phyloP scores from a whole-genome alignment of 1,284 basidiomycete genomes.

The Puccinia triticina region DNA sequence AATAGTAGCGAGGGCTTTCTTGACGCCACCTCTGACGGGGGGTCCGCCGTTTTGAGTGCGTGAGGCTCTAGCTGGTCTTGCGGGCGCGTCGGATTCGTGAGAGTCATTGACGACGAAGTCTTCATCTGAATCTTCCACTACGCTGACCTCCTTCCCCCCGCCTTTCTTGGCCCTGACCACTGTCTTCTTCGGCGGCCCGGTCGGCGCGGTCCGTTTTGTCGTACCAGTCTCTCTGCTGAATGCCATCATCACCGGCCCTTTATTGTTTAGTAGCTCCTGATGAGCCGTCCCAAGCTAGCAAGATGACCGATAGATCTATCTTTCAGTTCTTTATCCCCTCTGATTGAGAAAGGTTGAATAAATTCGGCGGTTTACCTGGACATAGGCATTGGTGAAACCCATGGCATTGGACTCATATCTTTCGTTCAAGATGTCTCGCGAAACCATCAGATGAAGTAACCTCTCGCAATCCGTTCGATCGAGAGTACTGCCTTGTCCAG shows the following conservation, averaged over 20 bases:
- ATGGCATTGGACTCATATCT: conserved; percentile 58
- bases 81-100: neutral
- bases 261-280: conserved; percentile 7
- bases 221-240: neutral
- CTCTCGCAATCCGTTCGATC: conserved; percentile 67
- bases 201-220: neutral
- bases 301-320: neutral
- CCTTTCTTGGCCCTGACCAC: neutral
- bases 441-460: conserved; percentile 67
- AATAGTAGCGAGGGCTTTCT: conserved; percentile 20
- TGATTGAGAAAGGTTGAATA: neutral
- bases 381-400: conserved; percentile 61
- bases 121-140: neutral
- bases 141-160: neutral
- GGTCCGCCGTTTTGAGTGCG: neutral
- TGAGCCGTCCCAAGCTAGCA: neutral
- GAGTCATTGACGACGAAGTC: neutral
- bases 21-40: conserved; percentile 24
- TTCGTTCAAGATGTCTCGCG: conserved; percentile 62
- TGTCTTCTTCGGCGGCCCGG: neutral
- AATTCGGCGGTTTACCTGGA: conserved; percentile 56
- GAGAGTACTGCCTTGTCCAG: conserved; percentile 67
- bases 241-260: conserved; percentile 21
- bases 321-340: neutral
- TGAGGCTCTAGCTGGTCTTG: neutral